Conservation (phyloP, 2,329 filamentous ascomycete genomes). For the Cytospora paraplurivora region DNA sequence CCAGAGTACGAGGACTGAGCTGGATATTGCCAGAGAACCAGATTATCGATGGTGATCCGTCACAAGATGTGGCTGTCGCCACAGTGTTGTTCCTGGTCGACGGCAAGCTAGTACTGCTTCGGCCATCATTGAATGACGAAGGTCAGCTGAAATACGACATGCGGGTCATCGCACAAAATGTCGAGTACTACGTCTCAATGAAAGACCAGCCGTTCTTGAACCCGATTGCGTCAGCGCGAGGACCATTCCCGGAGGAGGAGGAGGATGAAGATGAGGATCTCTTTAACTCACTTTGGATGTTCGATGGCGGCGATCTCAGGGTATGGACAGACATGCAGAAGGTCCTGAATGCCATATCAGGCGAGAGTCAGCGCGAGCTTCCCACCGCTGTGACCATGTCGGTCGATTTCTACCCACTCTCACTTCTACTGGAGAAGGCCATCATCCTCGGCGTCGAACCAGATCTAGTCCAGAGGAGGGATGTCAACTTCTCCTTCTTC, state of each 20-base stretch:
- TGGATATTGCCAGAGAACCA: conserved; percentile 95
- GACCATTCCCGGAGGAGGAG: conserved; percentile 38
- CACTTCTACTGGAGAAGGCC: conserved; percentile 83
- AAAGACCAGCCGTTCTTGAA: conserved; percentile 70
- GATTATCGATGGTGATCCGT: conserved; percentile 86
- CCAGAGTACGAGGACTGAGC: conserved; percentile 87
- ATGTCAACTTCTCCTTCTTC: conserved; percentile 88
- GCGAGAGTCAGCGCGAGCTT: conserved; percentile 68
- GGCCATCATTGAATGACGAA: conserved; percentile 79
- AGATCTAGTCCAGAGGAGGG: conserved; percentile 88
- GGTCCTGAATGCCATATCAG: conserved; percentile 70
- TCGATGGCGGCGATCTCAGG: conserved; percentile 83
- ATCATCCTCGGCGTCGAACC: conserved; percentile 89
- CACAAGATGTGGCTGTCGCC: conserved; percentile 90
- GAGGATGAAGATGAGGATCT: conserved; percentile 54
- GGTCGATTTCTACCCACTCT: conserved; percentile 94
- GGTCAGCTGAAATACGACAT: conserved; percentile 96
- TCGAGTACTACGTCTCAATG: conserved; percentile 93
- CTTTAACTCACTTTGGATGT: conserved; percentile 90
- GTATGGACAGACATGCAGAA: conserved; percentile 89
- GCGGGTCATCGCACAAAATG: conserved; percentile 92
- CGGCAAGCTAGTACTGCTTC: conserved; percentile 89
- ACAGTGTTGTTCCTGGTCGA: conserved; percentile 97
- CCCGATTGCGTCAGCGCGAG: conserved; percentile 25
- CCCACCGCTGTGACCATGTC: conserved; percentile 75